phyloP scores from a whole-genome alignment of 2,329 filamentous ascomycete species.

The Thielaviopsis punctulata region DNA sequence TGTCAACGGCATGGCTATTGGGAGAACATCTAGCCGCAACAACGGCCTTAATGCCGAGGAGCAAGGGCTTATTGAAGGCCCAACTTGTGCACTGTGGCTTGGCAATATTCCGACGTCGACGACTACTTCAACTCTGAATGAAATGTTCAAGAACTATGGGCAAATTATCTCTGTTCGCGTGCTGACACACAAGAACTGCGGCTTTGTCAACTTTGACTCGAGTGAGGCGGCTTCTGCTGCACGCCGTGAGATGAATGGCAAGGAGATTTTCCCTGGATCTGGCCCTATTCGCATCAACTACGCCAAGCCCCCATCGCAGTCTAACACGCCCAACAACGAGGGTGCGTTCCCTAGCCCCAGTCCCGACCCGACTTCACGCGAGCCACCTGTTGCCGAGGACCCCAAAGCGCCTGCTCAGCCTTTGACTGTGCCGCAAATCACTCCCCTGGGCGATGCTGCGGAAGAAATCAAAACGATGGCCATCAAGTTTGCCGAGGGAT shows the following conservation, averaged over 20 bases:
- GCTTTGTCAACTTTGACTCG: constrained; percentile 93
- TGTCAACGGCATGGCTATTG: constrained; percentile 63
- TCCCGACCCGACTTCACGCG: constrained; percentile 61
- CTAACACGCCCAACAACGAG: constrained; percentile 75
- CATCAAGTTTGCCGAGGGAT: constrained; percentile 55
- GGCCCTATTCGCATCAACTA: constrained; percentile 93
- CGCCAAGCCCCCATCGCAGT: constrained; percentile 83
- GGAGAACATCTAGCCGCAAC: constrained; percentile 46
- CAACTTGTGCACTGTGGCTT: constrained; percentile 88
- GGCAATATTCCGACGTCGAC: constrained; percentile 95
- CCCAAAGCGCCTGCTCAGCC: constrained; percentile 4
- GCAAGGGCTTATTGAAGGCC: constrained; percentile 57
- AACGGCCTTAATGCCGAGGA: constrained; percentile 60
- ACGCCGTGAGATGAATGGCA: constrained; percentile 76
- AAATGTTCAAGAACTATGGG: constrained; percentile 90
- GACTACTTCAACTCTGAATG: constrained; percentile 81
- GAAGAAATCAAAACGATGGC: constrained; percentile 74
- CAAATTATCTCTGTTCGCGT: constrained; percentile 82
- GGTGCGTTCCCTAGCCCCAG: constrained; percentile 81
- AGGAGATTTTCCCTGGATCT: constrained; percentile 94
- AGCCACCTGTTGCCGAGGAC: constrained; percentile 12
- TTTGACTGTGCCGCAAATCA: constrained; percentile 36
- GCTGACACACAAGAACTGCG: constrained; percentile 95
- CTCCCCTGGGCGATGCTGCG: constrained; percentile 61
- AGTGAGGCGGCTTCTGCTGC: constrained; percentile 82